A percentile compares a stretch with the other conserved stretches of the same genome.
Conservation (phyloP, 208 protist species). For the Trypanosoma caninum region DNA sequence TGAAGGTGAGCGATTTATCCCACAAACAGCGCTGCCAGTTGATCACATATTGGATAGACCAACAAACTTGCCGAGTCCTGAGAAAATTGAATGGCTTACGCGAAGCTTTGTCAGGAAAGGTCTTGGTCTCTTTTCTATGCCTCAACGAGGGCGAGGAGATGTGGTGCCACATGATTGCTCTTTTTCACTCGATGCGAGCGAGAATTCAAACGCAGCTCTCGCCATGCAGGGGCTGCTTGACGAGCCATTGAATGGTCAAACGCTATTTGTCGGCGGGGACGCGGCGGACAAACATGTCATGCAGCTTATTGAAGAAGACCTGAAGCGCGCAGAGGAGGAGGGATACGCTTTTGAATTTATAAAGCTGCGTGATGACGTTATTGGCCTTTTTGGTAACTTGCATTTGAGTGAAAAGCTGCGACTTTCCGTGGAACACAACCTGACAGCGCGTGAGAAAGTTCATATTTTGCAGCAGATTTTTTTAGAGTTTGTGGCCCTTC, state of each 20-base stretch:
- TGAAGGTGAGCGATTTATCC: not conserved
- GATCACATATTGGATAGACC: slow-evolving; percentile 33
- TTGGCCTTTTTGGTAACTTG: not conserved
- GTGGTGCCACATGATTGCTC: not conserved
- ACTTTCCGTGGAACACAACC: slow-evolving; percentile 37
- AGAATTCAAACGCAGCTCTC: slow-evolving; percentile 20
- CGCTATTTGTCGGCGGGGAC: slow-evolving; percentile 13
- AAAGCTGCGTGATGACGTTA: not conserved
- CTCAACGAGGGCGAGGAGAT: not conserved
- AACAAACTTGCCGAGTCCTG: slow-evolving; percentile 20
- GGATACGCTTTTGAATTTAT: not conserved
- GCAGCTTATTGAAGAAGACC: slow-evolving; percentile 10
- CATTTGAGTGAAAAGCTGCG: slow-evolving; percentile 30
- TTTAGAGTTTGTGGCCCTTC: slow-evolving; percentile 26
- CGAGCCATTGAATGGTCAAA: slow-evolving; percentile 21
- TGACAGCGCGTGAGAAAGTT: slow-evolving; percentile 42
- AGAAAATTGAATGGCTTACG: slow-evolving; percentile 46
- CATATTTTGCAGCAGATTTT: slow-evolving; percentile 50
- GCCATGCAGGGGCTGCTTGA: slow-evolving; percentile 29
- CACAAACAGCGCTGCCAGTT: slow-evolving; percentile 16
- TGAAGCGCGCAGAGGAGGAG: not conserved
- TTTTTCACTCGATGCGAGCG: not conserved
- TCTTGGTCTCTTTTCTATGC: slow-evolving; percentile 19
- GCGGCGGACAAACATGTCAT: slow-evolving; percentile 13
- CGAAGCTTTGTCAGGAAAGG: slow-evolving; percentile 47